Percentiles rank a stretch among this genome's conserved stretches.
These are phyloP conservation scores for Moesziomyces sp. DNA, from an alignment of 1,284 basidiomycete species.

Conservation along the genomic window DNA sequence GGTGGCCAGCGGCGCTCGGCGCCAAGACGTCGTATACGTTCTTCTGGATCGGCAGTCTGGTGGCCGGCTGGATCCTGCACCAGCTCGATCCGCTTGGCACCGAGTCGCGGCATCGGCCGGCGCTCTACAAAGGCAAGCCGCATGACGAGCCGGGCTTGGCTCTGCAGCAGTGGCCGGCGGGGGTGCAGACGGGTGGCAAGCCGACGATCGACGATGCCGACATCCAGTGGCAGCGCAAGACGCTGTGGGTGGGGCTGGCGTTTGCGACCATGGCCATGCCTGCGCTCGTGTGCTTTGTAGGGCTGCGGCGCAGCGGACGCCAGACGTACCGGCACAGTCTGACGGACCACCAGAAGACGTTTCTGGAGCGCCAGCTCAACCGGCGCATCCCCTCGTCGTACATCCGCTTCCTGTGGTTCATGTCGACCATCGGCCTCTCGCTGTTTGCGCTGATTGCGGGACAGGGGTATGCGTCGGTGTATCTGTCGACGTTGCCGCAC, in stretches of 20 bases:
- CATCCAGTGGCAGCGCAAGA: slow-evolving; percentile 73
- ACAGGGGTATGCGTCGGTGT: slow-evolving; percentile 73
- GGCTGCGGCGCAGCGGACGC: slow-evolving; percentile 59
- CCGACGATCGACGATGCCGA: slow-evolving; percentile 51
- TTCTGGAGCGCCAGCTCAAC: slow-evolving; percentile 70
- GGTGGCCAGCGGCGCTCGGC: slow-evolving; percentile 70
- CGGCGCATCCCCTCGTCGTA: slow-evolving; percentile 72
- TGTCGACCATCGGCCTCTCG: slow-evolving; percentile 71
- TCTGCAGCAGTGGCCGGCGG: slow-evolving; percentile 18
- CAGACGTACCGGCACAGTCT: slow-evolving; percentile 66
- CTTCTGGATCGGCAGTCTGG: slow-evolving; percentile 71
- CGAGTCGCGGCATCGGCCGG: slow-evolving; percentile 25
- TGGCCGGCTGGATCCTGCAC: slow-evolving; percentile 70
- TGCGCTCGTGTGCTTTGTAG: slow-evolving; percentile 68
- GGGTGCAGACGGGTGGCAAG: slow-evolving; percentile 4
- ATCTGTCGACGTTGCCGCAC: slow-evolving; percentile 72
- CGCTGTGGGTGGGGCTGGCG: slow-evolving; percentile 72
- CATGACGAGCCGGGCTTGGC: background rate
- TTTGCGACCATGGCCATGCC: slow-evolving; percentile 73
- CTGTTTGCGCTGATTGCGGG: slow-evolving; percentile 73
- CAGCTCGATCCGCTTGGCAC: slow-evolving; percentile 49
- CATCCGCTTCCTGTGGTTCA: slow-evolving; percentile 73
- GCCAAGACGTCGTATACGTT: slow-evolving; percentile 71
- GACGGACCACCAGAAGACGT: slow-evolving; percentile 69
- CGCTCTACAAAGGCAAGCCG: background rate